Base-by-base conservation (phyloP, 495 filamentous ascomycete genomes). In the Annulohypoxylon nitens region DNA sequence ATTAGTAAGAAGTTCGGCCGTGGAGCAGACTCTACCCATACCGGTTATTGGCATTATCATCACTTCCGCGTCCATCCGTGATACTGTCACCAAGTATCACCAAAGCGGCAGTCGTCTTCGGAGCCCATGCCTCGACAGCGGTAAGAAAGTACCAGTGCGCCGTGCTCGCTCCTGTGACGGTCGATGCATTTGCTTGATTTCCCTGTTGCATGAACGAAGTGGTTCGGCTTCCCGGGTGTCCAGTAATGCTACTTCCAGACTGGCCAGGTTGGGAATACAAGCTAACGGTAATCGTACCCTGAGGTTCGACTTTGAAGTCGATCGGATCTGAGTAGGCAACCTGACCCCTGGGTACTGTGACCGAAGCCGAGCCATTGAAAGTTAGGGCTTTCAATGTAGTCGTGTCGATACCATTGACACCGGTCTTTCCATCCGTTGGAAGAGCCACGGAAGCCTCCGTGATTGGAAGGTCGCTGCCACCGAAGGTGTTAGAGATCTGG, bases 31-130 rank as follows among this genome's bases (percentile, higher is more conserved):
- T 3, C 33, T 50, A 57, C 0, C n/a, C 75, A 59, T 79, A 90
- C 86, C 90, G 87, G 70, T 91, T 87, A 70, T 94, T 92, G 11
- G 74, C 78, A 73, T 94, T 87, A 26, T 88, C 88, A 39, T 81
- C 86, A 77, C 88, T 91, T 33, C 88, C 88, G 2, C 89, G 83
- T 0, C 91, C 92, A 72, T 93, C 92, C 4, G 91, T 93, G 71
- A 94, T 93, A 71, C 89, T 91, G 75, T 94, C 92, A 4, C 92
- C 91, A 4, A 94, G 82, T 30, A 94, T 87, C 2, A 85, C 84
- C 37, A 92, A 85, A 8, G 85, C 83, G 10, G 78, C 72, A 4
- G 80, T 77, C 30, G 82, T 57, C 7, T 75, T 70, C 0, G 88
- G 84, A 2, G 81, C 78, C 78, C 83, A 86, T 5, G 84, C 90